A percentile compares a stretch with the other conserved stretches of the same genome.
Conservation (phyloP, 108 stramenopile genomes). For the Schizochytrium sp. region DNA sequence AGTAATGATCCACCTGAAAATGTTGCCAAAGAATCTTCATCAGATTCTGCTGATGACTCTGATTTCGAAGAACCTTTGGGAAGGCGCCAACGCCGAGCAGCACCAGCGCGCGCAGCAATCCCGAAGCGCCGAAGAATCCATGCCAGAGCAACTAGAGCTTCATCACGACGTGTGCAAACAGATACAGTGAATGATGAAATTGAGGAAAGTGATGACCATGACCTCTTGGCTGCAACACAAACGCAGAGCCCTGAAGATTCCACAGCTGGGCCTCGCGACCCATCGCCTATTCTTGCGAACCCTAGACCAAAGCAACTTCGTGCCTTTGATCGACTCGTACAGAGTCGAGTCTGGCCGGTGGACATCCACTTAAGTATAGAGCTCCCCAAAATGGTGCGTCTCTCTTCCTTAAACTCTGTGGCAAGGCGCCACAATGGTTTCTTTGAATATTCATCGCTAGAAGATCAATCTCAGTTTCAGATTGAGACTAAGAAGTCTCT, state of each 20-base stretch:
- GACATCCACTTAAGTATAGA: neutral
- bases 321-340: neutral
- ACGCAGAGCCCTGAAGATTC: neutral
- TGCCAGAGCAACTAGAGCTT: neutral
- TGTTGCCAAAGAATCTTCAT: too few relatives aligned
- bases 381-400: neutral
- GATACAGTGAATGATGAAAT: neutral
- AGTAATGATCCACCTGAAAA: too few relatives aligned
- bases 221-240: neutral
- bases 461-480: neutral
- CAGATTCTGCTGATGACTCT: neutral
- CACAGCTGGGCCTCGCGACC: neutral
- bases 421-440: neutral
- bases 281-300: neutral
- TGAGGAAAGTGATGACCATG: slow-evolving; percentile 46
- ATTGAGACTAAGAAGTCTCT: neutral
- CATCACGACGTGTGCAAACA: neutral
- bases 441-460: neutral
- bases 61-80: neutral
- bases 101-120: neutral
- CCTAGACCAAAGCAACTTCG: neutral
- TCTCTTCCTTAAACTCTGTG: neutral
- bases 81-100: neutral
- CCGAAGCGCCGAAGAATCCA: neutral
- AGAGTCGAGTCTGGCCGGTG: neutral